Base-by-base conservation (phyloP, 2,329 filamentous ascomycete species). In the Epichloe bromicola region DNA sequence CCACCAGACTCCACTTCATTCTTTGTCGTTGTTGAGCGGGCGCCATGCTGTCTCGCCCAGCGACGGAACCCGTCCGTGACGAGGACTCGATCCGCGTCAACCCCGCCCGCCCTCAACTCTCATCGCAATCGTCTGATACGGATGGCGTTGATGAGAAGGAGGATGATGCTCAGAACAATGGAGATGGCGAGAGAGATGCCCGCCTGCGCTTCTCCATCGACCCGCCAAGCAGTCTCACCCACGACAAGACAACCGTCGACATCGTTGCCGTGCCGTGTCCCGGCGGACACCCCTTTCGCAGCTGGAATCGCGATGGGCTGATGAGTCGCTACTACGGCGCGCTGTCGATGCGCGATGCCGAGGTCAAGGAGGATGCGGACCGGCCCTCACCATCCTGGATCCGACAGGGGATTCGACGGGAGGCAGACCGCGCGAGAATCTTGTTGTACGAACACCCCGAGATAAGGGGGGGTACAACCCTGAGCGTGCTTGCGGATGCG, bases 201-300 rank as follows among this genome's bases (percentile, higher is more conserved):
- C 41, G 15, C 15, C 20, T 53, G 1, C 60, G 61, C 39, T 67
- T 70, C 55, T 60, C 56, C 19, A 53, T 68, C 36, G 67, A 70
- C 47, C 67, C 67, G 0, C 58, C 55, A 5, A 67, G 67, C 15
- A 57, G 63, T 26, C 55, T 62, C 36, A 70, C 67, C 3, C 62
- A 77, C 56, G 76, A 79, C 52, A 70, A 77, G 57, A 79, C 76
- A 1, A 69, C 65, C 3, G 74, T 77, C 45, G 76, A 79, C 50
- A 65, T 79, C 42, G 67, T 79, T 39, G 70, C 74, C 5, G 70
- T 79, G 5, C 74, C 76, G 0, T 79, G 76, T 54, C 71, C 75
- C 0, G 76, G 75, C 0, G 75, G 72, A 0, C 70, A 77, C 39
- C 67, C 74, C 1, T 60, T 76, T n/a, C 67, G 72, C 23, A 77